phyloP scores from a whole-genome alignment of 2,329 filamentous ascomycete genomes.

The Penicillium sp. region DNA sequence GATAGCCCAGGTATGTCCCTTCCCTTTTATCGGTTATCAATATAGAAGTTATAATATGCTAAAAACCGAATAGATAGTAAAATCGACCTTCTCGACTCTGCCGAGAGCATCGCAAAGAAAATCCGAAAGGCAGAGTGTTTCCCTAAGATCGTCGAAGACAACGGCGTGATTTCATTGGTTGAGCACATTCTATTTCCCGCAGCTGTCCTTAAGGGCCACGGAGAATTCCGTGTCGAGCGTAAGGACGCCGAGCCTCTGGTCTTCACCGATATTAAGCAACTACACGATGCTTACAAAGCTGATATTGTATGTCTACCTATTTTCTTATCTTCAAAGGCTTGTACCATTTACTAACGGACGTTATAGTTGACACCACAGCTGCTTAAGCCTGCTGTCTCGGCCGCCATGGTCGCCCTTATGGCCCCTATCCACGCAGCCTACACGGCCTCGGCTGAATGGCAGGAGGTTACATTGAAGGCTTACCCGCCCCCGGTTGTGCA shows the following conservation, averaged over 20 bases:
- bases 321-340: background rate
- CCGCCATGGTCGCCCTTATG: conserved; percentile 70
- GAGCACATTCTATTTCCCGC: conserved; percentile 84
- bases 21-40: background rate
- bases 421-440: conserved; percentile 75
- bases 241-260: conserved; percentile 70
- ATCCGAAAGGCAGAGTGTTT: conserved; percentile 79
- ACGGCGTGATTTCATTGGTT: conserved; percentile 82
- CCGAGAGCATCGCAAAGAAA: conserved; percentile 76
- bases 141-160: conserved; percentile 75
- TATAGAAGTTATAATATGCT: background rate
- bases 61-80: conserved; percentile 51
- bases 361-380: conserved; percentile 74
- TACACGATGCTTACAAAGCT: conserved; percentile 76
- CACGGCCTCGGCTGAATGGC: conserved; percentile 72
- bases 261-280: conserved; percentile 71
- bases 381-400: conserved; percentile 79
- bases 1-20: conserved; percentile 43
- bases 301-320: conserved; percentile 63
- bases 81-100: conserved; percentile 79
- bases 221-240: conserved; percentile 67
- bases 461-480: conserved; percentile 71
- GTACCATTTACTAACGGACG: conserved; percentile 4
- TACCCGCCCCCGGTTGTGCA: conserved; percentile 69
- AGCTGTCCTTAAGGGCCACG: conserved; percentile 42